A percentile compares a stretch with the other conserved stretches of the same genome.
These are phyloP conservation scores for Tetrapisispora arboricola DNA, from an alignment of 805 yeast species.

Conservation along the genomic window DNA sequence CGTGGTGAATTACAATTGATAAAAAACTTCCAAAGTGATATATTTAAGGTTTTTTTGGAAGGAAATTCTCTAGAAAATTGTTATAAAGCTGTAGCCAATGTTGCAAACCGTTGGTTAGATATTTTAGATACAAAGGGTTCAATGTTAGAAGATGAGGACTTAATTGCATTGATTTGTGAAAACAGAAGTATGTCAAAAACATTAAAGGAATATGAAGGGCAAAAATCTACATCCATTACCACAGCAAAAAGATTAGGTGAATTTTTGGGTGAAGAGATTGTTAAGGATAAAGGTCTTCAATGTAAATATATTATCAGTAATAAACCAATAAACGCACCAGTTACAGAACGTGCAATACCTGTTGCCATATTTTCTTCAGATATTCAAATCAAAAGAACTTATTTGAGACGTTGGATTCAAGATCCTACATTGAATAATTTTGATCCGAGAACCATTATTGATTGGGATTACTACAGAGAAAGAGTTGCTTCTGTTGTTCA, in stretches of 20 bases:
- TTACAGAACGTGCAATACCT: conserved; percentile 93
- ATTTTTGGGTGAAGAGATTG: conserved; percentile 92
- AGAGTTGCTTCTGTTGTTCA: conserved; percentile 88
- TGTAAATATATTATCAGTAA: conserved; percentile 87
- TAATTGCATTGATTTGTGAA: conserved; percentile 90
- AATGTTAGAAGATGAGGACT: conserved; percentile 85
- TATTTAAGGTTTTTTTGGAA: conserved; percentile 81
- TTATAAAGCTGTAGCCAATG: conserved; percentile 80
- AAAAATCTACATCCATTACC: conserved; percentile 90
- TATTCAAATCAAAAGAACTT: conserved; percentile 52
- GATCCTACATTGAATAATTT: conserved; percentile 68
- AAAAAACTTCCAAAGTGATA: conserved; percentile 90
- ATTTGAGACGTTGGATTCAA: conserved; percentile 75
- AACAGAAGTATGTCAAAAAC: conserved; percentile 92
- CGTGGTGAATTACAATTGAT: conserved; percentile 92
- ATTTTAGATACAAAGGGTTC: conserved; percentile 80
- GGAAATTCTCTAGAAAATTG: conserved; percentile 73
- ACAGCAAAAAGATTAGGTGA: conserved; percentile 92
- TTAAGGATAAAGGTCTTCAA: conserved; percentile 89
- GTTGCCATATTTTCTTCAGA: conserved; percentile 92
- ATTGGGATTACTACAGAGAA: conserved; percentile 88
- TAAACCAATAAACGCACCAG: conserved; percentile 76
- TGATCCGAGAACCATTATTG: conserved; percentile 82
- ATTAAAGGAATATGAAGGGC: conserved; percentile 76
- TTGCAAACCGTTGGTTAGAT: conserved; percentile 94